phyloP scores from a whole-genome alignment of 78 protist species.

The Creolimax fragrantissima region DNA sequence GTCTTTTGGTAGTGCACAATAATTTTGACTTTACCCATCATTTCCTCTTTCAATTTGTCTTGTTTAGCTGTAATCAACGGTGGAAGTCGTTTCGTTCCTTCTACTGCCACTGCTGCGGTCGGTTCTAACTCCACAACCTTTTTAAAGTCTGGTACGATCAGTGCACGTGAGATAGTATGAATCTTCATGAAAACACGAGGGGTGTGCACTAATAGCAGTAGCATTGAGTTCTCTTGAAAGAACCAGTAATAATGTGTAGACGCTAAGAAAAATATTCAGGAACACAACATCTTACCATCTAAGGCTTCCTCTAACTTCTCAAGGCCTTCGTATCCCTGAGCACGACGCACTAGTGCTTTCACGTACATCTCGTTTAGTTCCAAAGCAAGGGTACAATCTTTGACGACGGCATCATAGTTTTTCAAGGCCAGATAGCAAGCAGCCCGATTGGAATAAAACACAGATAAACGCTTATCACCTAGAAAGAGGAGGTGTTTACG shows the following conservation, averaged over 20 bases:
- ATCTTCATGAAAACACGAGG: no score
- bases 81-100: background rate
- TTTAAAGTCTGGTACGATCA: background rate
- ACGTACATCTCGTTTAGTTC: background rate
- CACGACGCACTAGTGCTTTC: background rate
- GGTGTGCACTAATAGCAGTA: no score
- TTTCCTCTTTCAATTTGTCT: background rate
- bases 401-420: background rate
- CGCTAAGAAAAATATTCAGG: no score
- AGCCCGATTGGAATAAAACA: background rate
- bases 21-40: slow-evolving; percentile 5
- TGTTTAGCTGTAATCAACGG: background rate
- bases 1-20: no score
- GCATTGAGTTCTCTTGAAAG: no score
- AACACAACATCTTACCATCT: background rate
- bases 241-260: no score
- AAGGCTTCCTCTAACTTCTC: background rate
- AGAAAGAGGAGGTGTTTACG: background rate
- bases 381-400: background rate
- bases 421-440: background rate
- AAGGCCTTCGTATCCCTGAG: background rate
- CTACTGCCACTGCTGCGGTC: background rate
- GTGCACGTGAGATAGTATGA: background rate
- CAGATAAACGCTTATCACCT: background rate
- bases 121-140: background rate